These are phyloP conservation scores for Mycena crocata DNA, from an alignment of 768 basidiomycete genomes.

Conservation along the genomic window DNA sequence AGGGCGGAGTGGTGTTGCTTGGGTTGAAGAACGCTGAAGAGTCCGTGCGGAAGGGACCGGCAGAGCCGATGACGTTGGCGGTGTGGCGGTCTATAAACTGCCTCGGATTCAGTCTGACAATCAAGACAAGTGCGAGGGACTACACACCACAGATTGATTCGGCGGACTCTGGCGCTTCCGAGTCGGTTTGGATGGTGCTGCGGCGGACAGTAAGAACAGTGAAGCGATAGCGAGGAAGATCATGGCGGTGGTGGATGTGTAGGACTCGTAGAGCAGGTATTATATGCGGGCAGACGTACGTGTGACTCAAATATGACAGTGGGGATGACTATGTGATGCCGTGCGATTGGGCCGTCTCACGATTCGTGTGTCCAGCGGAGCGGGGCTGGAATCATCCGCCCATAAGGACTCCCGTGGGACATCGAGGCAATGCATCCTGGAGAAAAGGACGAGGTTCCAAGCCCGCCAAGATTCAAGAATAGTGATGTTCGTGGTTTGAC, in stretches of 20 bases:
- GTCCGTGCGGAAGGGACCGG: conserved; percentile 49
- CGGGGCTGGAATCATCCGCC: background rate
- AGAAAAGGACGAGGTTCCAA: no score
- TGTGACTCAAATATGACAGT: background rate
- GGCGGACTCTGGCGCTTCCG: conserved; percentile 4
- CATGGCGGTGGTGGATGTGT: background rate
- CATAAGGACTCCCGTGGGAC: no score
- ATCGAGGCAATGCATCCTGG: no score
- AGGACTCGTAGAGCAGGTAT: background rate
- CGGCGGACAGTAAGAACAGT: conserved; percentile 1
- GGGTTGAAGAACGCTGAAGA: conserved; percentile 63
- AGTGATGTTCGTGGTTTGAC: no score
- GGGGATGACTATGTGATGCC: background rate
- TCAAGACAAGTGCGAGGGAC: background rate
- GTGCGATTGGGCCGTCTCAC: background rate
- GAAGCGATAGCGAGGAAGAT: background rate
- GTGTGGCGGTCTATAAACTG: conserved; percentile 63
- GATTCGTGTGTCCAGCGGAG: background rate
- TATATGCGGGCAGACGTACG: background rate
- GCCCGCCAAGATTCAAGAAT: no score
- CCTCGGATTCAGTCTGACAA: background rate
- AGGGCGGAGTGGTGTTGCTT: conserved; percentile 60
- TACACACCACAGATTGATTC: conserved; percentile 10
- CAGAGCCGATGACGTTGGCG: conserved; percentile 62
- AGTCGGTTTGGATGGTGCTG: background rate